A percentile compares a stretch with the other conserved stretches of the same genome.
Evolutionary conservation across 495 filamentous ascomycete species (phyloP).

Genomic region (Clohesyomyces aquaticus): DNA sequence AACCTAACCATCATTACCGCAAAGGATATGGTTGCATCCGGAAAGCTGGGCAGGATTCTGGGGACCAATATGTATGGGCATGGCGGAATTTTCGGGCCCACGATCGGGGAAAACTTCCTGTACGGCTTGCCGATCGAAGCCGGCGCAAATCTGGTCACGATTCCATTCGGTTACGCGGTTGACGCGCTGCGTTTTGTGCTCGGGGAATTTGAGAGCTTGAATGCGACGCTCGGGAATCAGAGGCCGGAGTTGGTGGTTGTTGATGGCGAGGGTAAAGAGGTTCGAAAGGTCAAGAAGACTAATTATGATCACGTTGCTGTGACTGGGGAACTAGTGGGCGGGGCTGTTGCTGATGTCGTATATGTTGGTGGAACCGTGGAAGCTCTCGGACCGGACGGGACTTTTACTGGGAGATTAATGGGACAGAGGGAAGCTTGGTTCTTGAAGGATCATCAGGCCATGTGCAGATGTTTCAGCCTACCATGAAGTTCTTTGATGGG

Average conservation of each 20-base stretch:
- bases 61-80: conserved; percentile 53
- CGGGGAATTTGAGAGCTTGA: conserved; percentile 51
- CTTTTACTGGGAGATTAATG: conserved; percentile 39
- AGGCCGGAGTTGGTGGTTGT: conserved; percentile 48
- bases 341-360: conserved; percentile 24
- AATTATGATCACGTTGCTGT: conserved; percentile 28
- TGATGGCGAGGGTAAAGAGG: conserved; percentile 36
- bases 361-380: conserved; percentile 9
- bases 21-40: conserved; percentile 48
- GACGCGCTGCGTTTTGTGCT: conserved; percentile 49
- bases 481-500: conserved; percentile 42
- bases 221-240: conserved; percentile 49
- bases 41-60: conserved; percentile 58
- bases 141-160: conserved; percentile 58
- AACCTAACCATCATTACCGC: conserved; percentile 50
- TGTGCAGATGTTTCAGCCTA: conserved; percentile 45
- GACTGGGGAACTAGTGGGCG: conserved; percentile 22
- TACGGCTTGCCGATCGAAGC: conserved; percentile 36
- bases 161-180: conserved; percentile 54
- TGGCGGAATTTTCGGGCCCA: conserved; percentile 41
- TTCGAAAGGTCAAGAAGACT: conserved; percentile 18
- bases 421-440: conserved; percentile 23
- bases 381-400: conserved; percentile 12
- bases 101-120: conserved; percentile 36
- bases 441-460: conserved; percentile 36